These are phyloP conservation scores for Ophiostoma sp. DNA, from an alignment of 2,329 filamentous ascomycete species.

Conservation along the genomic window DNA sequence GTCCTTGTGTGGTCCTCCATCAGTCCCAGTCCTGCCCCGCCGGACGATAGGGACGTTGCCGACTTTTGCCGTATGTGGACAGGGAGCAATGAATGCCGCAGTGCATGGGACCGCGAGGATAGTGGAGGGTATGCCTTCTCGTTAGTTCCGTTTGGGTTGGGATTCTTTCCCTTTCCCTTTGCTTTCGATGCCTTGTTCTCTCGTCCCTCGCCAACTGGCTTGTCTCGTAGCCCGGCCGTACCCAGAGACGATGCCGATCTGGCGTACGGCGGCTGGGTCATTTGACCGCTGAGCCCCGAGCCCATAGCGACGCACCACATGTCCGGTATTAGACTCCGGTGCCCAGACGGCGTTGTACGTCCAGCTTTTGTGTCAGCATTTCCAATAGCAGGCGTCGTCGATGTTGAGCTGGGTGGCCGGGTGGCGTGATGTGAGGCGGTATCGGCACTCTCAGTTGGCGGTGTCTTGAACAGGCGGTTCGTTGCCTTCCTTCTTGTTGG, in stretches of 20 bases:
- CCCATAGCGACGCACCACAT: conserved; percentile 17
- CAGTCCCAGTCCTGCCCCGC: neutral
- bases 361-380: neutral
- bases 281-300: conserved; percentile 5
- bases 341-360: neutral
- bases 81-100: conserved; percentile 28
- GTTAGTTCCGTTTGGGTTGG: neutral
- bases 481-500: conserved; percentile 30
- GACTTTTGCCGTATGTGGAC: conserved; percentile 28
- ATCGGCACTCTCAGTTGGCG: conserved; percentile 30
- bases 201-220: neutral
- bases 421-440: conserved; percentile 23
- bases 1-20: conserved; percentile 1
- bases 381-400: neutral
- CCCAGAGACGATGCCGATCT: neutral
- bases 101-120: conserved; percentile 33
- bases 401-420: neutral
- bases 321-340: conserved; percentile 17
- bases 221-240: neutral
- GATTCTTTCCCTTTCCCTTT: neutral
- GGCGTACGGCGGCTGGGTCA: neutral
- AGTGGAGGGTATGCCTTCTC: conserved; percentile 31
- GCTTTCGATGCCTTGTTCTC: neutral
- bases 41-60: conserved; percentile 3
- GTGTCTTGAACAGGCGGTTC: conserved; percentile 38